Evolutionary conservation across 2,329 filamentous ascomycete genomes (phyloP).

Genomic region (Cladosporium sp.): DNA sequence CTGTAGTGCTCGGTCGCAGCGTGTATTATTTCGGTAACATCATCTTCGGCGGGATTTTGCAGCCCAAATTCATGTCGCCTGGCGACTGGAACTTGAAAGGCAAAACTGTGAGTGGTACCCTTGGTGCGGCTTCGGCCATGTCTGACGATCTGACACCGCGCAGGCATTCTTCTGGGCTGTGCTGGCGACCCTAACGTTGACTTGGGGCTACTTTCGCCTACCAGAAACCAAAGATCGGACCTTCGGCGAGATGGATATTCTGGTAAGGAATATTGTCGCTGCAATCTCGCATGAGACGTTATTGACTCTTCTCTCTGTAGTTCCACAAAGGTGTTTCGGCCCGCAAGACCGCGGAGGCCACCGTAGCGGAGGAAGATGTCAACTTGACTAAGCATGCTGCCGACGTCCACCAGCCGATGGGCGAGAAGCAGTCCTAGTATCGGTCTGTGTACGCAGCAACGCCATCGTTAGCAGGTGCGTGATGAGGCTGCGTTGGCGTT

Average conservation of each 20-base stretch:
- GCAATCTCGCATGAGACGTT: neutral
- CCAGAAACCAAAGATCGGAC: conserved; percentile 34
- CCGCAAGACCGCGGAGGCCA: conserved; percentile 6
- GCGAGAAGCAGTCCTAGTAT: neutral
- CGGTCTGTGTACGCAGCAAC: no score
- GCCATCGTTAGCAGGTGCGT: no score
- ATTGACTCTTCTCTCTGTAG: neutral
- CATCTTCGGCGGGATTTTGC: conserved; percentile 24
- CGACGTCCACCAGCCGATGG: neutral
- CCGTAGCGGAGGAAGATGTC: conserved; percentile 8
- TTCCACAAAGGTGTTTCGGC: conserved; percentile 11
- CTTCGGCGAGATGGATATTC: conserved; percentile 34
- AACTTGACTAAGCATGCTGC: conserved; percentile 1
- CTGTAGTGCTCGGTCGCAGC: conserved; percentile 25
- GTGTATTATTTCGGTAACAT: conserved; percentile 25
- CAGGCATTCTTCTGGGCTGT: conserved; percentile 28
- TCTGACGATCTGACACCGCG: neutral
- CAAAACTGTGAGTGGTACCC: neutral
- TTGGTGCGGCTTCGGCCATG: neutral
- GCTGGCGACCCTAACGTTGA: conserved; percentile 16
- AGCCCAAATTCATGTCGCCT: conserved; percentile 22
- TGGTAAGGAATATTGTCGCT: conserved; percentile 22
- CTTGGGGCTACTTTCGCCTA: conserved; percentile 31
- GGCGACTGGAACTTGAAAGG: conserved; percentile 10
- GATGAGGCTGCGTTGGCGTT: no score